phyloP scores from a whole-genome alignment of 2,329 filamentous ascomycete genomes.

The Emergomyces africanus region DNA sequence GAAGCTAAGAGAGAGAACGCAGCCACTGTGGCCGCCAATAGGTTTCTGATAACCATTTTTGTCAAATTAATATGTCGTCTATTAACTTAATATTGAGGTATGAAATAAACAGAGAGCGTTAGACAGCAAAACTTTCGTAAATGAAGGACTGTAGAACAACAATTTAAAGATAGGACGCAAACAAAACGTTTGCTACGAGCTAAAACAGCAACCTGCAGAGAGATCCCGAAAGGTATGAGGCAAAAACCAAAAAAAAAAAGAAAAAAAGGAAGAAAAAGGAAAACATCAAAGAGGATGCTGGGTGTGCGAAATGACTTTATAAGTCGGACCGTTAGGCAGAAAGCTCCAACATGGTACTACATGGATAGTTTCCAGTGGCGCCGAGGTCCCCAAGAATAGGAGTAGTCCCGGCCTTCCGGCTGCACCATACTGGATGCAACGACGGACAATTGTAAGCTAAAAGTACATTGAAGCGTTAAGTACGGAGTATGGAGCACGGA shows the following conservation, averaged over 20 bases:
- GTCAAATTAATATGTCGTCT: constrained; percentile 16
- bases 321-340: neutral
- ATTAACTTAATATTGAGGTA: constrained; percentile 13
- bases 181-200: constrained; percentile 22
- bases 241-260: too few species aligned
- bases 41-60: constrained; percentile 26
- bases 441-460: neutral
- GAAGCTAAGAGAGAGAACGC: constrained; percentile 19
- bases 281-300: neutral
- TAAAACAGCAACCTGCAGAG: neutral
- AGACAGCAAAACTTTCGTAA: constrained; percentile 27
- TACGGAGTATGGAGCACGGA: too few species aligned
- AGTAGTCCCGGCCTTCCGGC: neutral
- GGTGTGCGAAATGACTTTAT: neutral
- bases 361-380: neutral
- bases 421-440: too few species aligned
- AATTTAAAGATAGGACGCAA: constrained; percentile 45
- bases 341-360: neutral
- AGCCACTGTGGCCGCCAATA: constrained; percentile 25
- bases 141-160: constrained; percentile 15
- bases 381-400: too few species aligned
- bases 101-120: constrained; percentile 23
- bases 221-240: neutral
- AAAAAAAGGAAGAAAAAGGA: too few species aligned
- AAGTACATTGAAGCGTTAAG: too few species aligned